Evolutionary conservation across 2,329 filamentous ascomycete genomes (phyloP).

Genomic region (Fusarium brachygibbosum): DNA sequence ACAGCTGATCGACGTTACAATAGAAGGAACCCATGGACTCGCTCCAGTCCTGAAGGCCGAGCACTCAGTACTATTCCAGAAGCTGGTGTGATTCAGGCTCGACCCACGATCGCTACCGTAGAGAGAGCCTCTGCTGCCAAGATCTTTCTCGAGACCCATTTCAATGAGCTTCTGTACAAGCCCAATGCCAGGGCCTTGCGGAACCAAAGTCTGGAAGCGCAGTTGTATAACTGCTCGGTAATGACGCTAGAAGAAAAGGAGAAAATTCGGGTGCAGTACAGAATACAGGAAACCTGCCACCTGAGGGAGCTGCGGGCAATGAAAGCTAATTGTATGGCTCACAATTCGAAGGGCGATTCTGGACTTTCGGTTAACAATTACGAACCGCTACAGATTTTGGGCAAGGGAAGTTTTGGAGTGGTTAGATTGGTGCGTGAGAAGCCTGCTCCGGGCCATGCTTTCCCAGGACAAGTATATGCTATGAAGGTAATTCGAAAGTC

Average conservation of each 20-base stretch:
- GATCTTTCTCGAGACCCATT: constrained; percentile 87
- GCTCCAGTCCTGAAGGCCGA: constrained; percentile 54
- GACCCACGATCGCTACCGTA: constrained; percentile 68
- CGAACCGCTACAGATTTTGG: constrained; percentile 83
- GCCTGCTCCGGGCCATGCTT: constrained; percentile 47
- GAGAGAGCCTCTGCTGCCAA: constrained; percentile 86
- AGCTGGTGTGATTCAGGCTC: constrained; percentile 41
- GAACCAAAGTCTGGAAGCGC: constrained; percentile 56
- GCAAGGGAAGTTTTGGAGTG: constrained; percentile 94
- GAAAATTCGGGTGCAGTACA: constrained; percentile 70
- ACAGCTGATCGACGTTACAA: constrained; percentile 46
- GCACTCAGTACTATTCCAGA: constrained; percentile 56
- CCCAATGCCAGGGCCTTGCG: constrained; percentile 53
- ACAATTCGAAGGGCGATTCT: constrained; percentile 11
- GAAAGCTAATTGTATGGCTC: constrained; percentile 68
- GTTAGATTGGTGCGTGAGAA: constrained; percentile 86
- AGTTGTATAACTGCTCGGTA: constrained; percentile 68
- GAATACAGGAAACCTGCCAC: constrained; percentile 77
- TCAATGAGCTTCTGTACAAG: constrained; percentile 74
- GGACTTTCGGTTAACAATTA: constrained; percentile 63
- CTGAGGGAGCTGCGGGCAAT: constrained; percentile 79
- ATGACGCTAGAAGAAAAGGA: constrained; percentile 69
- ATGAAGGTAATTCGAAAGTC: constrained; percentile 99
- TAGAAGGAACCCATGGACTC: constrained; percentile 54
- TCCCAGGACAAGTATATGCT: constrained; percentile 76